Evolutionary conservation across 2,329 filamentous ascomycete genomes (phyloP).

Genomic region (Colletotrichum lindemuthianum): DNA sequence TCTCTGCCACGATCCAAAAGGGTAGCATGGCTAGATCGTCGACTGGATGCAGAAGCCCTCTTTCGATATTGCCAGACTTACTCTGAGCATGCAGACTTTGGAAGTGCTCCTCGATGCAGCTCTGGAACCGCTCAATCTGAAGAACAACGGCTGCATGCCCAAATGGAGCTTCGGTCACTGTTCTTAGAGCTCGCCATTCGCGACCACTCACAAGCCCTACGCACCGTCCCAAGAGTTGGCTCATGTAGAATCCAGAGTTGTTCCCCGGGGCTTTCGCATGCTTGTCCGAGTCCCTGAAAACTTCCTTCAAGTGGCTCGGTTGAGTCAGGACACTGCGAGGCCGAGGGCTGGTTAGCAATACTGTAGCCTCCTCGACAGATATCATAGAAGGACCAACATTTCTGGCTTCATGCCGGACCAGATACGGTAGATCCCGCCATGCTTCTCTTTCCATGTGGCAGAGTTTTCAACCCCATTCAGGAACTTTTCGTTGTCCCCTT

Average conservation of each 20-base stretch:
- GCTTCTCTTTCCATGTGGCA: neutral
- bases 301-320: neutral
- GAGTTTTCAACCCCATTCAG: slow-evolving; percentile 1
- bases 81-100: neutral
- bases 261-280: slow-evolving; percentile 7
- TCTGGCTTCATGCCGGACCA: slow-evolving; percentile 18
- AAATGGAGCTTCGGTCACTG: neutral
- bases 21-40: slow-evolving; percentile 3
- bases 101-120: neutral
- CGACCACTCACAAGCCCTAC: slow-evolving; percentile 7
- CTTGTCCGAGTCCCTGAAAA: slow-evolving; percentile 18
- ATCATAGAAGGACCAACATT: neutral
- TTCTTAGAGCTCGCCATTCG: slow-evolving; percentile 1
- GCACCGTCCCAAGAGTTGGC: slow-evolving; percentile 1
- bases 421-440: slow-evolving; percentile 4
- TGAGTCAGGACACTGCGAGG: neutral
- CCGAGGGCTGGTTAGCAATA: neutral
- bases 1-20: slow-evolving; percentile 1
- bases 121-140: neutral
- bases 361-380: neutral
- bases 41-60: neutral
- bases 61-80: neutral
- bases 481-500: slow-evolving; percentile 10
- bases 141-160: neutral
- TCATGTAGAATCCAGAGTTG: slow-evolving; percentile 12